phyloP scores from a whole-genome alignment of 1,284 basidiomycete genomes.

The Pholiota adiposa region DNA sequence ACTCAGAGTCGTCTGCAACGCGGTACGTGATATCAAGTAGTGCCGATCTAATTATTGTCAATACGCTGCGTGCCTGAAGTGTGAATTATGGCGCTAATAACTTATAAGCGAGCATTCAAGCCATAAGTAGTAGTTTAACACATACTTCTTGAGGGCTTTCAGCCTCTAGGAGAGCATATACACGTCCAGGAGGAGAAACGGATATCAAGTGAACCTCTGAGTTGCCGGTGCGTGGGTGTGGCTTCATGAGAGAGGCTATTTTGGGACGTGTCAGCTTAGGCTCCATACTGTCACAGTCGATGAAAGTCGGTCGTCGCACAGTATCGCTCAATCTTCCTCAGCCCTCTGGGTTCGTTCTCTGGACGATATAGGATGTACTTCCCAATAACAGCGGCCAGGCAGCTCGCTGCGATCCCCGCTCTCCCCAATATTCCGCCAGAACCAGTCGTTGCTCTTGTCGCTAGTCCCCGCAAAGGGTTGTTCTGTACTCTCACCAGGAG shows the following conservation, averaged over 20 bases:
- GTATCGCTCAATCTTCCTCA: neutral
- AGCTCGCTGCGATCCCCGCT: constrained; percentile 67
- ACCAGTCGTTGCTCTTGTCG: constrained; percentile 58
- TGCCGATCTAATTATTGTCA: neutral
- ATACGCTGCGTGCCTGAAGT: too few relatives aligned
- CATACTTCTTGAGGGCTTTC: too few relatives aligned
- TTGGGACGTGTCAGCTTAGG: constrained; percentile 15
- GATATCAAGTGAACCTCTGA: constrained; percentile 5
- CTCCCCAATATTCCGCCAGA: constrained; percentile 66
- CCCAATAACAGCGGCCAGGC: constrained; percentile 76
- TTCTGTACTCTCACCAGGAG: constrained; percentile 77
- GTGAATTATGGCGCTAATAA: too few relatives aligned
- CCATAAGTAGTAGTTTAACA: too few relatives aligned
- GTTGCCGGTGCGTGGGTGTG: constrained; percentile 12
- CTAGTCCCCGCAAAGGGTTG: constrained; percentile 76
- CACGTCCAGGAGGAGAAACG: neutral
- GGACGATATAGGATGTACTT: constrained; percentile 67
- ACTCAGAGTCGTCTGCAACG: too few relatives aligned
- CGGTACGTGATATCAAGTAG: neutral
- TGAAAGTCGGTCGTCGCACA: constrained; percentile 14
- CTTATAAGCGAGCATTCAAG: too few relatives aligned
- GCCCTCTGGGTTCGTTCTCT: constrained; percentile 12
- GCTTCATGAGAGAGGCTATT: constrained; percentile 17
- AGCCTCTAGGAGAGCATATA: neutral
- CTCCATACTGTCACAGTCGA: constrained; percentile 1